Percentiles rank a stretch among this genome's conserved stretches.
phyloP scores from a whole-genome alignment of 164 flowering plant genomes.

The Sedum album region DNA sequence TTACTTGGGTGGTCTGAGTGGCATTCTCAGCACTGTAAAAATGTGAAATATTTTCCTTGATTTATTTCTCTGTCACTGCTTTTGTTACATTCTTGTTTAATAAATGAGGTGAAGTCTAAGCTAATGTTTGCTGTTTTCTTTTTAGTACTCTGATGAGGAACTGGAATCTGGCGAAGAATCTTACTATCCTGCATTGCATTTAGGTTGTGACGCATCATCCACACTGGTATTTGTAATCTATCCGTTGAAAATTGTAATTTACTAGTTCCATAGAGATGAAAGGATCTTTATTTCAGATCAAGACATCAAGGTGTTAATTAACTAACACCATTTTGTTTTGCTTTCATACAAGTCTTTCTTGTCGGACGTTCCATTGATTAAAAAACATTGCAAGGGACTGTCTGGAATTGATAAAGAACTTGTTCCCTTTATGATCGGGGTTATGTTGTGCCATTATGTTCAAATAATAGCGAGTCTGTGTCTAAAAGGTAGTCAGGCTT shows the following conservation, averaged over 20 bases:
- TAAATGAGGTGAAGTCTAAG: neutral
- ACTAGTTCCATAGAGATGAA: neutral
- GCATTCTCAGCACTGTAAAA: constrained; percentile 9
- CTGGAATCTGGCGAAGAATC: constrained; percentile 16
- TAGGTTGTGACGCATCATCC: constrained; percentile 2
- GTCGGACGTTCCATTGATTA: constrained; percentile 8
- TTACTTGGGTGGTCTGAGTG: constrained; percentile 14
- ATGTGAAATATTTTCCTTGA: neutral
- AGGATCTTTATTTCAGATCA: neutral
- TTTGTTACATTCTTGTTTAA: neutral
- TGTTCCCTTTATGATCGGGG: constrained; percentile 13
- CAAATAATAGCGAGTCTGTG: neutral
- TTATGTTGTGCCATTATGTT: constrained; percentile 2
- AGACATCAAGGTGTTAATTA: neutral
- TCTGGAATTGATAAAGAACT: constrained; percentile 7
- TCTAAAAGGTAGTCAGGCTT: neutral
- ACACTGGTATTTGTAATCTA: constrained; percentile 9
- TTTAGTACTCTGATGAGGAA: constrained; percentile 12
- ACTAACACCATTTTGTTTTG: constrained; percentile 5
- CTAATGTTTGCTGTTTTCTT: neutral
- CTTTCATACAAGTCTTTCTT: constrained; percentile 8
- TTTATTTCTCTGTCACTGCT: neutral
- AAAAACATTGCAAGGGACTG: constrained; percentile 8
- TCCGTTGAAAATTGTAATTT: neutral
- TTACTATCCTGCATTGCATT: constrained; percentile 14